Base-by-base conservation (phyloP, 1,284 basidiomycete genomes). In the Cryptococcus sp. region DNA sequence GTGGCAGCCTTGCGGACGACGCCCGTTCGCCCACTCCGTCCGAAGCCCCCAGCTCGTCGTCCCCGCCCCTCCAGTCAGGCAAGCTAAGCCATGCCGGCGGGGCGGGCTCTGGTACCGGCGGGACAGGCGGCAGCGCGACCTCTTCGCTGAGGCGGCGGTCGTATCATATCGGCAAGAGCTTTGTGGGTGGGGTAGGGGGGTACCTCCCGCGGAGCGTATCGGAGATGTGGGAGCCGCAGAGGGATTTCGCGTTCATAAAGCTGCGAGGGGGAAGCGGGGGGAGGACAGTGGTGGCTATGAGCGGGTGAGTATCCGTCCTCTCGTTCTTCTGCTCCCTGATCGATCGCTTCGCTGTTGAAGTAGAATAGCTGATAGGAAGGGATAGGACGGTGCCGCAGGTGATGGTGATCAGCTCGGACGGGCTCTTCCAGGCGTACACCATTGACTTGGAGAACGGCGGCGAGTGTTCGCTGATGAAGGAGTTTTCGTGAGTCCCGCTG, bases 371-470 rank as follows among this genome's bases (percentile, higher is more conserved):
- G 12, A 33, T 21, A 13, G 8, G 24, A 8, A 20, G 7, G 9
- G 36, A 33, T 45, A 92, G 91, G 15, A 93, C 91, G 11, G 88
- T 90, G 76, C 95, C 95, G 0, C 92, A 98, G 63, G 89, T 98
- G 5, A 96, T 98, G 91, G 93, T 98, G 12, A 86, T 97, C 51
- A 93, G 92, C 0, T 90, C 90, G 0, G 93, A 98, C 63, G 95
- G 95, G 0, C 88, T 91, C 66, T 96, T 97, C 73, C 97, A 98
- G 72, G 86, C 87, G 8, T 98, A 98, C 77, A 89, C 84, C 68
- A 95, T 99, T 69, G 95, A 99, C 77, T 79, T 98, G 53, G 94
- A 98, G 76, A 87, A 88, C 52, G 96, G 96, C 11, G 96, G 95
- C 3, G 95, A 98, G 75, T 98, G 96, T 68, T 83, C 88, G 8